phyloP scores from a whole-genome alignment of 169 alveolate species.

The Eimeria zaria region DNA sequence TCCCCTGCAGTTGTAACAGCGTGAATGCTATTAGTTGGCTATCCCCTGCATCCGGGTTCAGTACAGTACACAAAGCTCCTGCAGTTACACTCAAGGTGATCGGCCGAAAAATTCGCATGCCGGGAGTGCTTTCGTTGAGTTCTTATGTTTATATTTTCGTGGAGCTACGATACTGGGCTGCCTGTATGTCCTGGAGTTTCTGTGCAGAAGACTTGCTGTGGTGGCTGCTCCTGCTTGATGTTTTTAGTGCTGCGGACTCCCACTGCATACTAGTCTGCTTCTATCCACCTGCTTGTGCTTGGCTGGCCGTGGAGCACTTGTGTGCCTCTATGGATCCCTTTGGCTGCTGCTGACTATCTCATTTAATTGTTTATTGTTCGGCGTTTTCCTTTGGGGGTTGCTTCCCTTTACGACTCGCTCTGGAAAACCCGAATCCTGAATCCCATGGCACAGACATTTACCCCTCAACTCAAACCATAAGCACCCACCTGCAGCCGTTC shows the following conservation, averaged over 20 bases:
- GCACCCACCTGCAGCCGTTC: constrained; percentile 46
- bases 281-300: not conserved
- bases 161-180: not conserved
- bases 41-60: not conserved
- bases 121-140: not conserved
- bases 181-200: not conserved
- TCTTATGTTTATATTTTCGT: not conserved
- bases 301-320: not conserved
- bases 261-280: not conserved
- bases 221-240: not conserved
- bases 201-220: not conserved
- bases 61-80: not conserved
- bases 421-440: too few relatives aligned
- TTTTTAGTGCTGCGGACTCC: not conserved
- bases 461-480: not conserved
- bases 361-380: not conserved
- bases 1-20: not conserved
- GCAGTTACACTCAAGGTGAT: not conserved
- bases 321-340: not conserved
- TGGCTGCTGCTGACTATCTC: not conserved
- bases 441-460: not conserved
- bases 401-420: not conserved
- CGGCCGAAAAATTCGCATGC: not conserved
- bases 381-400: not conserved
- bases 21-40: not conserved